Percentiles rank a stretch among this genome's conserved stretches.
phyloP scores from a whole-genome alignment of 202 grass and related monocot genomes.

The Schoenoplectus tabernaemontani region DNA sequence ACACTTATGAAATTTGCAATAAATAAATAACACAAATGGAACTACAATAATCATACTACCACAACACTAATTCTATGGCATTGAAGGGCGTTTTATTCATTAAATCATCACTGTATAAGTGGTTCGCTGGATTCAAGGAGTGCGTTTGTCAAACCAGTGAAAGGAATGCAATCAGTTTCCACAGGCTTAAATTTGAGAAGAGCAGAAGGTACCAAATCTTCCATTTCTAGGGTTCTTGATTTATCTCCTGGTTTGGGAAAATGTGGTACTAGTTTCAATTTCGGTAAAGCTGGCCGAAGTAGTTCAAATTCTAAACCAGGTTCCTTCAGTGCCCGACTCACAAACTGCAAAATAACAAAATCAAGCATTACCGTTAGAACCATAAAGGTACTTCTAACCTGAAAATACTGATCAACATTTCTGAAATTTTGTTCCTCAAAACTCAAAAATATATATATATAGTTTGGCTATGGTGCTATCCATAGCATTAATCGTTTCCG shows the following conservation, averaged over 20 bases:
- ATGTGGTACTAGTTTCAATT: conserved; percentile 38
- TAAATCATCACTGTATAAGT: conserved; percentile 19
- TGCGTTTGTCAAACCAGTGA: conserved; percentile 56
- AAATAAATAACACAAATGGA: neutral
- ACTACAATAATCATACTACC: conserved; percentile 1
- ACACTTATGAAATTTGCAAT: neutral
- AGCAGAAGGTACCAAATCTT: conserved; percentile 65
- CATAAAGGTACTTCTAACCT: neutral
- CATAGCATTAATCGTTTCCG: no score
- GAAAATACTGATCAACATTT: neutral
- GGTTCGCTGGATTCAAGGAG: conserved; percentile 67
- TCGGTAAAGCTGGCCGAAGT: conserved; percentile 43
- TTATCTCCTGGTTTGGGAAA: conserved; percentile 39
- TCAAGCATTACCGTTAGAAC: neutral
- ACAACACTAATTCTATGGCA: neutral
- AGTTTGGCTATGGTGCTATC: no score
- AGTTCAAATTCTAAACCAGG: conserved; percentile 73
- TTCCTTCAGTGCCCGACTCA: conserved; percentile 62
- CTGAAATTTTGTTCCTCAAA: neutral
- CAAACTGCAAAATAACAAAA: conserved; percentile 45
- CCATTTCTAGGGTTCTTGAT: conserved; percentile 51
- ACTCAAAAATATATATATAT: no score
- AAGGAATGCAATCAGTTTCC: conserved; percentile 55
- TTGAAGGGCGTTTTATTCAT: neutral
- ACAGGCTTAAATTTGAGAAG: conserved; percentile 69